phyloP scores from a whole-genome alignment of 805 yeast genomes.

The Barnettozyma sp. region DNA sequence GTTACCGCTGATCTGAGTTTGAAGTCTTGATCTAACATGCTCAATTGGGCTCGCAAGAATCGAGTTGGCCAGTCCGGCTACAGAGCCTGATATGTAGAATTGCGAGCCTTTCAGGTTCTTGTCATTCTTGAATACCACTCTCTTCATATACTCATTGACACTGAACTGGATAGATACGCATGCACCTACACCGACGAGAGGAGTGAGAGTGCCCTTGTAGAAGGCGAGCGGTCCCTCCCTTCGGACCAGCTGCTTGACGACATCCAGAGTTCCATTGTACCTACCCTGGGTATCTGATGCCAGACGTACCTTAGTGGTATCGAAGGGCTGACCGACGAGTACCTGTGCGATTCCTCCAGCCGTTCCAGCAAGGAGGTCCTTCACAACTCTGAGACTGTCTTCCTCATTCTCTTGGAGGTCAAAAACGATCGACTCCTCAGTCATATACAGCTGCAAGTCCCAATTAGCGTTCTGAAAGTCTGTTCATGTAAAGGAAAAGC shows the following conservation, averaged over 20 bases:
- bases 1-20: constrained; percentile 69
- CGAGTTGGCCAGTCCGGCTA: constrained; percentile 90
- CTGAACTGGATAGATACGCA: constrained; percentile 96
- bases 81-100: constrained; percentile 76
- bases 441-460: constrained; percentile 15
- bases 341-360: constrained; percentile 96
- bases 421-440: constrained; percentile 14
- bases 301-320: constrained; percentile 86
- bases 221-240: constrained; percentile 85
- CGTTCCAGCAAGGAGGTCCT: constrained; percentile 62
- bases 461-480: too few relatives aligned
- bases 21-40: constrained; percentile 88
- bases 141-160: constrained; percentile 89
- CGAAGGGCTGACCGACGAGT: constrained; percentile 92
- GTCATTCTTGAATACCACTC: constrained; percentile 45
- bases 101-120: constrained; percentile 49
- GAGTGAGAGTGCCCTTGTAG: constrained; percentile 91
- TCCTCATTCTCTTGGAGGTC: constrained; percentile 9
- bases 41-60: constrained; percentile 91
- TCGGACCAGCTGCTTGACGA: constrained; percentile 57
- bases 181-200: constrained; percentile 93
- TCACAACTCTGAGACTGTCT: constrained; percentile 20
- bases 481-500: too few relatives aligned
- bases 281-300: constrained; percentile 81
- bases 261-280: constrained; percentile 69